These are phyloP conservation scores for Aspergillus latus DNA, from an alignment of 2,329 filamentous ascomycete genomes.

Conservation along the genomic window DNA sequence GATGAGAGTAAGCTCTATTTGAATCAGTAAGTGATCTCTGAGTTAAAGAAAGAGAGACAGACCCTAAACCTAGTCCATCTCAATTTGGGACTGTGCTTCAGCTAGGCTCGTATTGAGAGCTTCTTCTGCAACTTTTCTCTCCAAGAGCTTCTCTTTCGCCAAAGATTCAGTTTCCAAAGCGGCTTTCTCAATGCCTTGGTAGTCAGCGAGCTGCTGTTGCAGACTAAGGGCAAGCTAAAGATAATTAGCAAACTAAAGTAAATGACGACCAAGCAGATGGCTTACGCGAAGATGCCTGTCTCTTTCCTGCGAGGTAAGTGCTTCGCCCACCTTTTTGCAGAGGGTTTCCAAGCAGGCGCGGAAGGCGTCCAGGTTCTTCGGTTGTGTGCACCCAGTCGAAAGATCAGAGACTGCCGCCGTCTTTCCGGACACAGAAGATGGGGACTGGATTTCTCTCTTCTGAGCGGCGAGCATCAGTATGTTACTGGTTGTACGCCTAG, in stretches of 20 bases:
- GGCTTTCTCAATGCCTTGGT: constrained; percentile 12
- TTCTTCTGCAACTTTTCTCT: constrained; percentile 11
- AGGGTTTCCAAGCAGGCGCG: constrained; percentile 15
- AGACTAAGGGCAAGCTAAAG: constrained; percentile 18
- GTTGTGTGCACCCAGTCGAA: not conserved
- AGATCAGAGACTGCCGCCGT: not conserved
- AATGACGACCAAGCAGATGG: not conserved
- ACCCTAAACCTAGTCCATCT: constrained; percentile 11
- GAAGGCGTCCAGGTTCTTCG: constrained; percentile 5
- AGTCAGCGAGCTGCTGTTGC: constrained; percentile 21
- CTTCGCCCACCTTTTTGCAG: constrained; percentile 15
- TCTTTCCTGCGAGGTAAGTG: constrained; percentile 10
- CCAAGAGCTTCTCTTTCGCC: constrained; percentile 11
- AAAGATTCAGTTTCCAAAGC: constrained; percentile 15
- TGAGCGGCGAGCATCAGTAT: not conserved
- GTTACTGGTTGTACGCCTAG: not conserved
- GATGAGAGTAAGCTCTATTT: not conserved
- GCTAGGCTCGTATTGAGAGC: constrained; percentile 11
- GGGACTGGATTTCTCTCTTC: not conserved
- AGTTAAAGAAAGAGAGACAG: not conserved
- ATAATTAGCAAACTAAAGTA: not conserved
- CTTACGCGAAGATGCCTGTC: constrained; percentile 23
- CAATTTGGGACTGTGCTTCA: constrained; percentile 15
- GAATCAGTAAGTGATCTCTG: not conserved
- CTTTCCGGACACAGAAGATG: not conserved